Evolutionary conservation across 2,329 filamentous ascomycete genomes (phyloP), one percentile per base, ranked within the genome.

Genomic region (Fusarium sulawesiense): DNA sequence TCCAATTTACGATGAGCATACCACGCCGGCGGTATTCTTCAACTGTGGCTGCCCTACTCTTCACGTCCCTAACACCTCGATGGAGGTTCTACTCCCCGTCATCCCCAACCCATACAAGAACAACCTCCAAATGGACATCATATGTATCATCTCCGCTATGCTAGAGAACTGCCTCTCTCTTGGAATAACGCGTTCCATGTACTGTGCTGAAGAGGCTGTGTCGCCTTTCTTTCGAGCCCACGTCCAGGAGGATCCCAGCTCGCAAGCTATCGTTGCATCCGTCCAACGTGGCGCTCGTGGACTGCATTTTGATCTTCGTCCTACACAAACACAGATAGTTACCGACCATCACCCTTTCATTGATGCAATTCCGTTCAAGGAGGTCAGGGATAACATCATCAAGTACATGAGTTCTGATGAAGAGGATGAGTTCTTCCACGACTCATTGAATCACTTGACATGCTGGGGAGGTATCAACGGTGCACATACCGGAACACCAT

Each of bases 371-470:
- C 76, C 76, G 4, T 76, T 76, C 51, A 66, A 47, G n/a, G 66
- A 72, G 21, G 57, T 77, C 7, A 70, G 76, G 10, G 72, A 76
- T 7, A 76, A 75, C 6, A 57, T 77, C 16, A 77, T 77, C n/a
- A 51, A 59, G 18, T 45, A 68, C 10, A 64, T 61, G 48, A 54
- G 69, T n/a, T 50, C 55, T 7, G 69, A 74, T 45, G 70, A 77
- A 40, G 72, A 76, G 58, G 73, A 75, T 29, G 76, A 75, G 57
- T 76, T 77, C 55, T 77, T 77, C 29, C 75, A 76, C 40, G 76
- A 77, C 34, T 65, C 73, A 8, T 45, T 75, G n/a, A 76, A 76
- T 40, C 73, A 76, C 42, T 56, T 77, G 48, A 77, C 70, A 29
- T 77, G 76, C 21, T 77, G 76, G 76, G 76, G 76, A 16, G 58